Conservation (phyloP, 2,329 filamentous ascomycete species). For the Ceratocystis harringtonii region DNA sequence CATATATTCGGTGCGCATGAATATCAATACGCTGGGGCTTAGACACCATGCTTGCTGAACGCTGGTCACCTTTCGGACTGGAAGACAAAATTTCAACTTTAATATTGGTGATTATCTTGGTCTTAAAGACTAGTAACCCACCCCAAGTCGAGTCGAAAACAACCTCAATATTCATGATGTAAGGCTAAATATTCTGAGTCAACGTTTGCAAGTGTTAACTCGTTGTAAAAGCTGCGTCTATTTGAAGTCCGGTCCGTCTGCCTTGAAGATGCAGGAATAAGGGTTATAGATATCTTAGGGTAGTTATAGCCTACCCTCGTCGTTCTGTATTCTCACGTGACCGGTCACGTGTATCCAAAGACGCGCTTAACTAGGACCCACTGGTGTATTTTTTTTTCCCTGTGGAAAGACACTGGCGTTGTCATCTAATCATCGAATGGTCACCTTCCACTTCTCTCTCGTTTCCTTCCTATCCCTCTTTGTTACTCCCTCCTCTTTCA, state of each 20-base stretch:
- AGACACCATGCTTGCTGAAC: too few relatives aligned
- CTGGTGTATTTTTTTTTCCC: slow-evolving; percentile 7
- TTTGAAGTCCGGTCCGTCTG: background rate
- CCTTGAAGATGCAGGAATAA: background rate
- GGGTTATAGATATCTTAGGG: background rate
- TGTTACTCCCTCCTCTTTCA: slow-evolving; percentile 6
- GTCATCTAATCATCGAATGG: background rate
- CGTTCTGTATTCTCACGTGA: background rate
- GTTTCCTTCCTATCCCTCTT: background rate
- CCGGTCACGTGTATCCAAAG: background rate
- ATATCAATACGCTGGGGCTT: too few relatives aligned
- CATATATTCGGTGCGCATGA: too few relatives aligned
- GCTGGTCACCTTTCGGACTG: too few relatives aligned
- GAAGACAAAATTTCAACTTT: background rate
- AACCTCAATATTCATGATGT: too few relatives aligned
- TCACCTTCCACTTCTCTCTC: background rate
- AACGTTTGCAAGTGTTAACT: too few relatives aligned
- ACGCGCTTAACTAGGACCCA: slow-evolving; percentile 11
- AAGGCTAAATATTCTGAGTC: too few relatives aligned
- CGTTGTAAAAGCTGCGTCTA: too few relatives aligned
- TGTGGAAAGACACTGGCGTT: slow-evolving; percentile 1
- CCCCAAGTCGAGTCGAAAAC: too few relatives aligned
- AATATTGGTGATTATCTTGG: background rate
- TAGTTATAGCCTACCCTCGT: background rate
- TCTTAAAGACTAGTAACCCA: background rate